A percentile compares a stretch with the other conserved stretches of the same genome.
Evolutionary conservation across 441 rosid genomes (phyloP).

Genomic region (Syzygium malaccense): DNA sequence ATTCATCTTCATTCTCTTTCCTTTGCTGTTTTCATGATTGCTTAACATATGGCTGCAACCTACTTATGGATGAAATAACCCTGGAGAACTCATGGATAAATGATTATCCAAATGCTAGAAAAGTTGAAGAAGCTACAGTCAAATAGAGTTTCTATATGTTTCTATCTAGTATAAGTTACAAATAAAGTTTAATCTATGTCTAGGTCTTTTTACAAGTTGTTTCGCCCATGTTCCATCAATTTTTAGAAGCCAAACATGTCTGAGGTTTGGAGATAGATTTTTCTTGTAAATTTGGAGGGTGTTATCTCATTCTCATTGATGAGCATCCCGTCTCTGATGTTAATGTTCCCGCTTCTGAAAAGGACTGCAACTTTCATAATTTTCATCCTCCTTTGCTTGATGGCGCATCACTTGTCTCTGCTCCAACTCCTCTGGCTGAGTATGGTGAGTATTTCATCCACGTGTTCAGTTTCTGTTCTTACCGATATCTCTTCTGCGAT

Average conservation of each 20-base stretch:
- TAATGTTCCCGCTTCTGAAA: neutral
- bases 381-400: neutral
- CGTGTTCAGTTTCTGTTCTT: neutral
- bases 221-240: neutral
- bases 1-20: neutral
- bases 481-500: neutral
- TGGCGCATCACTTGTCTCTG: neutral
- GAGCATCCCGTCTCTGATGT: neutral
- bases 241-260: neutral
- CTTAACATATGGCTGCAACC: neutral
- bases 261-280: neutral
- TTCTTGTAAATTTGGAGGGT: neutral
- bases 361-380: neutral
- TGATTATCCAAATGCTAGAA: neutral
- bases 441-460: neutral
- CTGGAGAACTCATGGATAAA: neutral
- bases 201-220: neutral
- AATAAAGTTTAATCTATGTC: neutral
- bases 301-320: neutral
- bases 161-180: neutral
- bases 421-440: neutral
- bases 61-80: neutral
- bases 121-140: neutral
- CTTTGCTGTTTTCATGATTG: neutral
- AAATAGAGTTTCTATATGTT: neutral